Conservation (phyloP, 192 early-diverging fungal genomes). For the Funneliformis geosporum region DNA sequence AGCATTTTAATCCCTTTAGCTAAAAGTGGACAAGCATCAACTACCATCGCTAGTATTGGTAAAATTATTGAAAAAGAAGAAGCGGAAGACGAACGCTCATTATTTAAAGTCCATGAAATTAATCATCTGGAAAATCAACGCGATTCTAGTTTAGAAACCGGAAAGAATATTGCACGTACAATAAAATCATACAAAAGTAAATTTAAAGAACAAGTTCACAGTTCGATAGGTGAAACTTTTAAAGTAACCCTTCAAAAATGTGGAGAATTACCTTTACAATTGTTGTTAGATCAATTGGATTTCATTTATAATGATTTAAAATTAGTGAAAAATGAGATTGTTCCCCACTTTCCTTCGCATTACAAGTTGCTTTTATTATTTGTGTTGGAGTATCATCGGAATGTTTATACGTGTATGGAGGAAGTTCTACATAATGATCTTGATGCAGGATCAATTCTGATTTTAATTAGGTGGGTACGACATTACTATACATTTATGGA, state of each 20-base stretch:
- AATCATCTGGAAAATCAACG: background rate
- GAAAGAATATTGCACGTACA: background rate
- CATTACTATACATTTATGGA: conserved; percentile 91
- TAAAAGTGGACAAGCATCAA: conserved; percentile 58
- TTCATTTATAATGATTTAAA: conserved; percentile 88
- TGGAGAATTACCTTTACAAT: conserved; percentile 57
- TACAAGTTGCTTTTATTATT: conserved; percentile 93
- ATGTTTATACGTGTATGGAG: conserved; percentile 80
- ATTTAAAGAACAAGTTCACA: conserved; percentile 71
- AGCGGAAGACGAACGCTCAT: conserved; percentile 69
- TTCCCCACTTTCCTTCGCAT: conserved; percentile 82
- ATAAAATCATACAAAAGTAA: conserved; percentile 65
- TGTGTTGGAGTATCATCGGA: conserved; percentile 92
- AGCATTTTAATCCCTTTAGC: conserved; percentile 78
- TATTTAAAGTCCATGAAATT: too few relatives aligned
- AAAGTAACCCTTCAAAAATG: conserved; percentile 59
- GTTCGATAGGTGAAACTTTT: conserved; percentile 67
- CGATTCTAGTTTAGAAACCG: background rate
- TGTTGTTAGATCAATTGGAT: conserved; percentile 71
- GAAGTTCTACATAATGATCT: conserved; percentile 68
- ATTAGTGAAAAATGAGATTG: conserved; percentile 83
- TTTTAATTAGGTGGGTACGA: conserved; percentile 84
- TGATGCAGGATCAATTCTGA: conserved; percentile 83
- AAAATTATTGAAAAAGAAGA: conserved; percentile 97
- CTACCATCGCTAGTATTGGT: conserved; percentile 78